These are phyloP conservation scores for Hemileccinum impolitum DNA, from an alignment of 768 basidiomycete genomes.

Conservation along the genomic window DNA sequence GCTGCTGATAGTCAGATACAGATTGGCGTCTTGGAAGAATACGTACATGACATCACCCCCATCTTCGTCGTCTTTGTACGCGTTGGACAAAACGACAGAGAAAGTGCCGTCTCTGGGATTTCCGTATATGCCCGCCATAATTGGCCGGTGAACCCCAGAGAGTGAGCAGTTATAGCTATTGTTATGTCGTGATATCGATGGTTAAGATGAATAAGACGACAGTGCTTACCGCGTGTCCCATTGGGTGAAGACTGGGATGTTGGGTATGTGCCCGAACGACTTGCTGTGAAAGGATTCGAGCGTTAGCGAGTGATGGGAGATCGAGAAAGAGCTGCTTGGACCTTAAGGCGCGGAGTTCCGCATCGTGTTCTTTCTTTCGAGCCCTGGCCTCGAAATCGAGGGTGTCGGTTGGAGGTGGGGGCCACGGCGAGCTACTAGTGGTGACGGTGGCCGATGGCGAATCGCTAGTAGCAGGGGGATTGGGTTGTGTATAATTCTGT, in stretches of 20 bases:
- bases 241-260: constrained; percentile 17
- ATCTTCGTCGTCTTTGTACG: constrained; percentile 25
- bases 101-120: constrained; percentile 4
- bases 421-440: background rate
- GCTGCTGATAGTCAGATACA: constrained; percentile 10
- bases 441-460: background rate
- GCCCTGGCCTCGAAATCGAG: no score
- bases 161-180: constrained; percentile 7
- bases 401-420: background rate
- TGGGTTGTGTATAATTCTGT: background rate
- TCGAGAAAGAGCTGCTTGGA: background rate
- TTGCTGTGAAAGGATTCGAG: constrained; percentile 7
- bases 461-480: background rate
- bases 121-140: constrained; percentile 21
- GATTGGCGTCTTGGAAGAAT: background rate
- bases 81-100: constrained; percentile 20
- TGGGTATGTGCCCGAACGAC: constrained; percentile 25
- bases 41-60: constrained; percentile 25
- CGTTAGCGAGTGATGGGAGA: background rate
- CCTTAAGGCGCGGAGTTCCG: background rate
- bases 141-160: constrained; percentile 17
- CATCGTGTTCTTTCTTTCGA: background rate
- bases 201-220: background rate
- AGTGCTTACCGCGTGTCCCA: constrained; percentile 19
- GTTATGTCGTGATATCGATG: background rate